Evolutionary conservation across 2,329 filamentous ascomycete genomes (phyloP).

Genomic region (Canariomyces notabilis): DNA sequence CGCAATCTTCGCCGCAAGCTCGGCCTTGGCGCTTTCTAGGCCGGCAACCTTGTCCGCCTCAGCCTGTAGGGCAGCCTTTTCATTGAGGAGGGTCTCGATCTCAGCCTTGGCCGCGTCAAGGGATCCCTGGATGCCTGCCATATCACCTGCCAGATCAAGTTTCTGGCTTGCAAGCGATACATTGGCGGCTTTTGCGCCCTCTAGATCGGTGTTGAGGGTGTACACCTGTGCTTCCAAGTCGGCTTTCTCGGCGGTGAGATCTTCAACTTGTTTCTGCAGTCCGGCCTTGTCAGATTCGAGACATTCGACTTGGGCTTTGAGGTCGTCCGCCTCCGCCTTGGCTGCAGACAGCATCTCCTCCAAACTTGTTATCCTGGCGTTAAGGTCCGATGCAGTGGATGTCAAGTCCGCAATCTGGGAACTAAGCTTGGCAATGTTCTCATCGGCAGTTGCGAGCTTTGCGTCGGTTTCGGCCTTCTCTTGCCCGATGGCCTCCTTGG

Average conservation of each 20-base stretch:
- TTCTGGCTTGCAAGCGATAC: slow-evolving; percentile 26
- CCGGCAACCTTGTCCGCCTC: slow-evolving; percentile 23
- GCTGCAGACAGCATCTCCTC: slow-evolving; percentile 24
- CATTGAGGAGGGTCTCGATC: slow-evolving; percentile 20
- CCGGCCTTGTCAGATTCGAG: slow-evolving; percentile 24
- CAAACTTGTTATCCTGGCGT: slow-evolving; percentile 25
- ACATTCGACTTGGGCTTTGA: slow-evolving; percentile 19
- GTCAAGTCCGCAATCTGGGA: slow-evolving; percentile 28
- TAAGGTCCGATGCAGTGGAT: slow-evolving; percentile 20
- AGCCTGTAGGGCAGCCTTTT: slow-evolving; percentile 21
- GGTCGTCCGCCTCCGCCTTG: slow-evolving; percentile 17
- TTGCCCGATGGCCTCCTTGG: slow-evolving; percentile 24
- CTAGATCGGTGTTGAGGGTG: slow-evolving; percentile 25
- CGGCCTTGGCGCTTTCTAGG: slow-evolving; percentile 15
- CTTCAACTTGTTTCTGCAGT: slow-evolving; percentile 20
- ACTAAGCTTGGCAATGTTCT: slow-evolving; percentile 28
- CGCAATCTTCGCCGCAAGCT: slow-evolving; percentile 16
- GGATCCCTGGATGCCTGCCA: slow-evolving; percentile 14
- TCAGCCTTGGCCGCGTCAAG: slow-evolving; percentile 22
- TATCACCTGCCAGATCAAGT: slow-evolving; percentile 21
- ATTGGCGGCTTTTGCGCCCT: slow-evolving; percentile 25
- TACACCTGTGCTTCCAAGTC: slow-evolving; percentile 18
- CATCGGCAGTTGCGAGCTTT: slow-evolving; percentile 21
- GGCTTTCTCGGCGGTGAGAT: slow-evolving; percentile 16
- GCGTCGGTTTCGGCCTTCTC: slow-evolving; percentile 27